Conservation (phyloP, 2,329 filamentous ascomycete species). For the Colletotrichum sidae region DNA sequence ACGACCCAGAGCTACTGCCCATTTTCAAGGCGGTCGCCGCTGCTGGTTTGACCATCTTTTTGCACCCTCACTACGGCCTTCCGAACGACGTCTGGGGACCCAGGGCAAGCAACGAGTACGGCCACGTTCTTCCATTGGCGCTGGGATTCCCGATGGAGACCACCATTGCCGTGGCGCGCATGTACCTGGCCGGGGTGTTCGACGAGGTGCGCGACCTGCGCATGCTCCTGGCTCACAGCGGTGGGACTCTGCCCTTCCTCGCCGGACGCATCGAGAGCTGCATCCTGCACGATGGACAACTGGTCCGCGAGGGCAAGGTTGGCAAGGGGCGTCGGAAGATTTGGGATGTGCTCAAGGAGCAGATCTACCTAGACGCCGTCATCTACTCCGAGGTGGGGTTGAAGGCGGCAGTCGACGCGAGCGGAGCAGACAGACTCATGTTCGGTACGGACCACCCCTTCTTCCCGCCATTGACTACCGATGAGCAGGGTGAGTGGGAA, state of each 20-base stretch:
- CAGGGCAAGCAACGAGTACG: slow-evolving; percentile 75
- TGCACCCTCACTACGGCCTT: slow-evolving; percentile 93
- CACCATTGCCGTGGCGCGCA: slow-evolving; percentile 87
- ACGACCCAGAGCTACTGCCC: slow-evolving; percentile 79
- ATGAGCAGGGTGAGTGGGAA: slow-evolving; percentile 74
- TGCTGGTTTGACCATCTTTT: slow-evolving; percentile 76
- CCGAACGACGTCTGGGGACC: slow-evolving; percentile 84
- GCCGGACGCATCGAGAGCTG: slow-evolving; percentile 91
- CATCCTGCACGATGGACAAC: slow-evolving; percentile 82
- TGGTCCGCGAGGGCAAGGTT: slow-evolving; percentile 72
- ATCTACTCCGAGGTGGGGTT: slow-evolving; percentile 82
- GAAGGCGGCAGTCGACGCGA: slow-evolving; percentile 74
- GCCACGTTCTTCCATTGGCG: slow-evolving; percentile 87
- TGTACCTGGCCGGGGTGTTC: slow-evolving; percentile 89
- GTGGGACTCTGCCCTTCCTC: slow-evolving; percentile 88
- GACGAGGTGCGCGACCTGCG: slow-evolving; percentile 77
- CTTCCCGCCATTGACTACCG: slow-evolving; percentile 78
- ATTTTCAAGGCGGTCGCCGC: slow-evolving; percentile 78
- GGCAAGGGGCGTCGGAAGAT: slow-evolving; percentile 59
- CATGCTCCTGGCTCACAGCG: slow-evolving; percentile 87
- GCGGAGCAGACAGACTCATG: slow-evolving; percentile 76
- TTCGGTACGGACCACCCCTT: slow-evolving; percentile 89
- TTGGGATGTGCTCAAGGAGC: slow-evolving; percentile 71
- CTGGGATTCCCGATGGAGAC: slow-evolving; percentile 93
- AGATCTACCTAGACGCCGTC: slow-evolving; percentile 90